A percentile compares a stretch with the other conserved stretches of the same genome.
Evolutionary conservation across 208 protist species (phyloP).

Genomic region (Trypanosoma congolense): DNA sequence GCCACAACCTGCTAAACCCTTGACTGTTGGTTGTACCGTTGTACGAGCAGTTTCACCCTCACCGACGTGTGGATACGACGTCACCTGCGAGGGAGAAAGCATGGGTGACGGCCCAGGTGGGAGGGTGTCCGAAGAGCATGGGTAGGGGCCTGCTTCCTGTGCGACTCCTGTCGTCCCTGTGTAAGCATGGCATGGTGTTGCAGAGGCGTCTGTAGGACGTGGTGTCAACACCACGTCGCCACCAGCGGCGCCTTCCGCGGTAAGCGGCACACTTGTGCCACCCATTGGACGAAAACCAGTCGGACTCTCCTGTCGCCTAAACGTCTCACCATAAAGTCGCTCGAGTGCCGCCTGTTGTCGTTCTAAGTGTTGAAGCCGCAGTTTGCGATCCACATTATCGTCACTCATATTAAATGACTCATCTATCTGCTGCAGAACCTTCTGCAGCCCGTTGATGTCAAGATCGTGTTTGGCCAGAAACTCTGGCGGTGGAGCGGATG

Average conservation of each 20-base stretch:
- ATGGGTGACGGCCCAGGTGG: neutral
- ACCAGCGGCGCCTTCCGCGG: conserved; percentile 1
- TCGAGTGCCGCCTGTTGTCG: conserved; percentile 49
- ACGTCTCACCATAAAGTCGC: conserved; percentile 54
- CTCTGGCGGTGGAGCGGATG: neutral
- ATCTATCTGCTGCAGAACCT: conserved; percentile 23
- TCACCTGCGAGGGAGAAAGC: neutral
- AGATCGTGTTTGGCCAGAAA: neutral
- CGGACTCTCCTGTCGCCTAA: conserved; percentile 32
- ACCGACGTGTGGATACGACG: neutral
- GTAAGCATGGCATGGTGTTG: neutral
- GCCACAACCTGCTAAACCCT: too few species aligned
- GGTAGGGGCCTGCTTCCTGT: neutral
- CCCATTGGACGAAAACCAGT: conserved; percentile 7
- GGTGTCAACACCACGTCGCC: conserved; percentile 20
- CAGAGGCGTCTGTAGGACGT: conserved; percentile 8
- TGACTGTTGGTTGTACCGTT: neutral
- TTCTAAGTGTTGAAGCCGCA: conserved; percentile 53
- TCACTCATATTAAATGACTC: conserved; percentile 18
- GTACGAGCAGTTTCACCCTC: neutral
- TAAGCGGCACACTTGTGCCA: neutral
- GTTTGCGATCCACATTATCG: conserved; percentile 11
- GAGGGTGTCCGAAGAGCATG: neutral
- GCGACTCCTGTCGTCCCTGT: too few species aligned
- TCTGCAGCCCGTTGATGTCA: conserved; percentile 19